Base-by-base conservation (phyloP, 192 early-diverging fungal species). In the Gigaspora rosea region DNA sequence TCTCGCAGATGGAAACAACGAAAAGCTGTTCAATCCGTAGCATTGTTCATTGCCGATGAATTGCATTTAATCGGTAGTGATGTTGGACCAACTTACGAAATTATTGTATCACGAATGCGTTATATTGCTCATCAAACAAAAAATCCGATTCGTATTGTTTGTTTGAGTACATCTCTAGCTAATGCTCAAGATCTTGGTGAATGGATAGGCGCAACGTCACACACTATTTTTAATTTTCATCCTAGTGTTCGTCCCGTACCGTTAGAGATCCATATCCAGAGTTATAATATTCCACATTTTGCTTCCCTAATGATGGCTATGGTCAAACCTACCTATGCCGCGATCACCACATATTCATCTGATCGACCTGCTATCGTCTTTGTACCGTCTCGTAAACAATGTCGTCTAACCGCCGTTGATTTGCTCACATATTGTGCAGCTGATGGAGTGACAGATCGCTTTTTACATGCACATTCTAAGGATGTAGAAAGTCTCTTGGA, bases 101-200 rank as follows among this genome's bases (percentile, higher is more conserved):
- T 96, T 13, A 92, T 98, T 71, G 90, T 97, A 0, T 96, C 95
- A 32, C 85, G 98, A 67, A 94, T 97, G 95, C 91, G 96, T 22
- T 96, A 90, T 77, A 97, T 99, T 77, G 91, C 91, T 8, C 90
- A 80, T 22, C 92, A 95, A 80, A 87, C 89, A 0, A 92, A 93
- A 59, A 89, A 90, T 54, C 84, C 90, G 52, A 93, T 98, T 73
- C 93, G 98, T n/a, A 93, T 99, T 51, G 91, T 99, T 41, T 94
- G 91, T 18, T 82, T 99, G 75, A 91, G 94, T 58, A 91, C 94
- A 2, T 94, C 94, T 2, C 78, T 99, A 58, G 95, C 97, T 32
- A 99, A 99, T 81, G 97, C 97, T n/a, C 86, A 92, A n/a, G 98
- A 99, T 78, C 83, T 99, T 52, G 98, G 95, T 2, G 94, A 96